Base-by-base conservation (phyloP, 2,329 filamentous ascomycete species). In the Grosmannia clavigera region DNA sequence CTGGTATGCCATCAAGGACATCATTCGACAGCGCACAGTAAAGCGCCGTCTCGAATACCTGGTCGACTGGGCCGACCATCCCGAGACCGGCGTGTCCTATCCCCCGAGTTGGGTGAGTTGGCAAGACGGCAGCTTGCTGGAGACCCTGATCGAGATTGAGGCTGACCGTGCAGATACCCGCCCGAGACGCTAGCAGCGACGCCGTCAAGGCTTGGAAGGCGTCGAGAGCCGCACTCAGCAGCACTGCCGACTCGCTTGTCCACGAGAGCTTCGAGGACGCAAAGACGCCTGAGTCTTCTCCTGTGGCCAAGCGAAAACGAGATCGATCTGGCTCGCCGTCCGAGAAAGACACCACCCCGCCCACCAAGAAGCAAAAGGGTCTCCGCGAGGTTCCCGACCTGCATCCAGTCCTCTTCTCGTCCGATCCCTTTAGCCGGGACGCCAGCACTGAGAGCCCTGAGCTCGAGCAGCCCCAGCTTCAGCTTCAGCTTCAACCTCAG, bases 51-150 rank as follows among this genome's bases (percentile, higher is more conserved):
- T 67, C 12, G 63, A 73, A n/a, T 86, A 83, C 64, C 67, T 74
- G 3, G 76, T 85, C 58, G 76, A 83, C 66, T 85, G 83, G 83
- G 76, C 74, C 55, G 75, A 78, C 61, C 70, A 83, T 65, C 70
- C 74, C n/a, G 62, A 65, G 2, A 81, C 79, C 48, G 79, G 78
- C 22, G 67, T 76, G 62, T 61, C 63, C 1, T 84, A 77, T 66
- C 60, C 69, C 3, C 76, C 76, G 11, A 78, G 71, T 55, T 85
- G 83, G 83, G 81, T 78, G 73, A 40, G 70, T 64, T 14, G 35
- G 11, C 35, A 3, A 10, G 35, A 11, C 22, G 22, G 22, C 22
- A 22, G 22, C 22, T 22, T 22, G 22, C 22, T 1, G 22, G 22
- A 22, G 22, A 22, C 22, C 22, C 22, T 22, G 22, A 22, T 22